Percentiles rank a stretch among this genome's conserved stretches.
These are phyloP conservation scores for Candida pseudoviswanathii DNA, from an alignment of 1,139 yeast species.

Conservation along the genomic window DNA sequence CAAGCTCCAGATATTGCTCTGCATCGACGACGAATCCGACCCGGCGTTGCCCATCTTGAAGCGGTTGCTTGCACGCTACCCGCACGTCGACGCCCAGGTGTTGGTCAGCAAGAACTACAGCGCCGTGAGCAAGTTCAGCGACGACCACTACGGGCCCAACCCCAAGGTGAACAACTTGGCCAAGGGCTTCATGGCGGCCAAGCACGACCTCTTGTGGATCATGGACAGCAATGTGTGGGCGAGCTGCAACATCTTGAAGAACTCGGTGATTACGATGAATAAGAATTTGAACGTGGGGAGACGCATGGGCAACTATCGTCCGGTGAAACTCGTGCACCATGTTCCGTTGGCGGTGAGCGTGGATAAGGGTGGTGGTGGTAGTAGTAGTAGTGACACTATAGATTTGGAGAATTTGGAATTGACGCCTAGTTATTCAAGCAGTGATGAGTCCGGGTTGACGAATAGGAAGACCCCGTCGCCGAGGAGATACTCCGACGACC, in stretches of 20 bases:
- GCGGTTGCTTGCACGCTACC: slow-evolving; percentile 53
- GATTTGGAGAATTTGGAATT: slow-evolving; percentile 22
- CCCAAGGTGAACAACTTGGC: slow-evolving; percentile 87
- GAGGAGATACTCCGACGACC: neutral
- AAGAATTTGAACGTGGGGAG: slow-evolving; percentile 52
- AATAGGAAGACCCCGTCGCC: slow-evolving; percentile 13
- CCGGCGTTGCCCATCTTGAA: slow-evolving; percentile 64
- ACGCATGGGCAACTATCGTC: slow-evolving; percentile 27
- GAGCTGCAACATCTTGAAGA: slow-evolving; percentile 60
- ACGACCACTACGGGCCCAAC: slow-evolving; percentile 74
- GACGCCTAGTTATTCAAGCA: slow-evolving; percentile 20
- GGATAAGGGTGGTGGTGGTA: slow-evolving; percentile 10
- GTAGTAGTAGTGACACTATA: neutral
- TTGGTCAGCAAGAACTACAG: slow-evolving; percentile 48
- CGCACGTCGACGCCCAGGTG: slow-evolving; percentile 60
- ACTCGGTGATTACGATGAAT: slow-evolving; percentile 62
- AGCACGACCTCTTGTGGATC: slow-evolving; percentile 81
- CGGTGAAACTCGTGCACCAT: slow-evolving; percentile 78
- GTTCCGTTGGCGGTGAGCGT: slow-evolving; percentile 65
- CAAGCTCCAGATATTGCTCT: slow-evolving; percentile 70
- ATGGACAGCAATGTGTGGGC: slow-evolving; percentile 89
- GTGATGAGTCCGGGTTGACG: slow-evolving; percentile 10
- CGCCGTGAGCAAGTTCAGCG: slow-evolving; percentile 22
- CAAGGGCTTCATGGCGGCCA: slow-evolving; percentile 71
- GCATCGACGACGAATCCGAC: slow-evolving; percentile 67